Base-by-base conservation (phyloP, 257 asterid species). In the Jacaranda mimosifolia region DNA sequence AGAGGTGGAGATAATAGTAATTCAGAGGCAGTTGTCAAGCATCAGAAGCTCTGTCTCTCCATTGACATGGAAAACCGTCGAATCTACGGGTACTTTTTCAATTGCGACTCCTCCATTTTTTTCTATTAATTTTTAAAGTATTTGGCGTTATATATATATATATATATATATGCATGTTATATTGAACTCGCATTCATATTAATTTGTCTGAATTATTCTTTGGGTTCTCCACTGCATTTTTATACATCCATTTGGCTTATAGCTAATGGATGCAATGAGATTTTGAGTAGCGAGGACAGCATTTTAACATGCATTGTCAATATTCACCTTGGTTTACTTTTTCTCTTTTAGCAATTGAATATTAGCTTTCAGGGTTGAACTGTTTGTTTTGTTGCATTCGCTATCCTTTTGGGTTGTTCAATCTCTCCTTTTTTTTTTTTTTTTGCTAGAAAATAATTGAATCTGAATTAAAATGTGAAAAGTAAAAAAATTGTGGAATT, bases 21-120 rank as follows among this genome's bases (percentile, higher is more conserved):
- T 82, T 85, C 99, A 7, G 97, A 93, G 71, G 97, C 98, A 15
- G 91, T 96, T 26, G 94, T 96, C 77, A 91, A 91, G 85, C 98
- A 96, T 81, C 99, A 96, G 90, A 96, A 93, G 91, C 94, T 96
- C 46, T 91, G 97, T 70, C 85, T 96, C 19, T 89, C 98, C 43
- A 91, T 96, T 63, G 99, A 96, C 86, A 89, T 93, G 92, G 96
- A 93, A 60, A 89, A 88, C 73, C 95, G 91, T 32, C 92, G 92
- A 74, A 86, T 96, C 68, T 91, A 90, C 70, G 99, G 99, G 99
- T 96, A 2, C 43, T 49, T 73, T 72, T 14, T 12, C 40, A 48
- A 52, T 46, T 56, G 70, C 58, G 63, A 9, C 40, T 32, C 13
- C 10, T 26, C 32, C 32, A 26, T 26, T 26, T 26, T 43, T 65